phyloP scores from a whole-genome alignment of 257 asterid species.

The Handroanthus guayacan region DNA sequence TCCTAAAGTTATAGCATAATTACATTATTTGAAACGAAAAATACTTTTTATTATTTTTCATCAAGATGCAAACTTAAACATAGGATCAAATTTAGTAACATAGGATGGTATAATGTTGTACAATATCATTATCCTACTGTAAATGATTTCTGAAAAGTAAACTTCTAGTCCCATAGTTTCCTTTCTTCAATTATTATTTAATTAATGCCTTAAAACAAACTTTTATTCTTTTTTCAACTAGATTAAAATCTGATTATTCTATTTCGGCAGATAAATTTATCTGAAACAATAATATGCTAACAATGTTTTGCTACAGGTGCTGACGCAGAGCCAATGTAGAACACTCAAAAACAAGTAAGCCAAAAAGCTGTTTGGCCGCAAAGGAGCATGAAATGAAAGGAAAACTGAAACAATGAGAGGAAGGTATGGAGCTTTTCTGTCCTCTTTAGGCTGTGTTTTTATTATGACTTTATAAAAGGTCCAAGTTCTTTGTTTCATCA shows the following conservation, averaged over 20 bases:
- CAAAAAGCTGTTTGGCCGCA: slow-evolving; percentile 47
- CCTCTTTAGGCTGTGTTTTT: slow-evolving; percentile 44
- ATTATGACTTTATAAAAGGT: slow-evolving; percentile 48
- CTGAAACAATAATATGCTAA: slow-evolving; percentile 8
- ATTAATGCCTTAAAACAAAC: not conserved
- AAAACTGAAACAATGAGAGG: slow-evolving; percentile 48
- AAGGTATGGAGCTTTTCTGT: slow-evolving; percentile 65
- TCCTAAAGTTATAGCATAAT: too few species aligned
- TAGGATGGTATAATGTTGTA: not conserved
- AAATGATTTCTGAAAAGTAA: not conserved
- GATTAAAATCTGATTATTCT: slow-evolving; percentile 16
- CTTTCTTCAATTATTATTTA: not conserved
- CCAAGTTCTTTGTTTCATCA: slow-evolving; percentile 60
- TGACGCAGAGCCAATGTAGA: slow-evolving; percentile 46
- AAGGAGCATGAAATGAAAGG: slow-evolving; percentile 53
- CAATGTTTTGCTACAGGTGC: slow-evolving; percentile 45
- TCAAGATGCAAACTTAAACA: not conserved
- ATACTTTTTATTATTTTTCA: too few species aligned
- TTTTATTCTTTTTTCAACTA: slow-evolving; percentile 13
- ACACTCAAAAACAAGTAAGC: slow-evolving; percentile 37
- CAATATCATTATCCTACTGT: not conserved
- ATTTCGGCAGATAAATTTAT: slow-evolving; percentile 16
- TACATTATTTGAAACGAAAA: too few species aligned
- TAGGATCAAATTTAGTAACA: not conserved
- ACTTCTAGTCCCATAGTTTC: not conserved